A percentile compares a stretch with the other conserved stretches of the same genome.
Conservation (phyloP, 768 basidiomycete species). For the Trametes elegans region DNA sequence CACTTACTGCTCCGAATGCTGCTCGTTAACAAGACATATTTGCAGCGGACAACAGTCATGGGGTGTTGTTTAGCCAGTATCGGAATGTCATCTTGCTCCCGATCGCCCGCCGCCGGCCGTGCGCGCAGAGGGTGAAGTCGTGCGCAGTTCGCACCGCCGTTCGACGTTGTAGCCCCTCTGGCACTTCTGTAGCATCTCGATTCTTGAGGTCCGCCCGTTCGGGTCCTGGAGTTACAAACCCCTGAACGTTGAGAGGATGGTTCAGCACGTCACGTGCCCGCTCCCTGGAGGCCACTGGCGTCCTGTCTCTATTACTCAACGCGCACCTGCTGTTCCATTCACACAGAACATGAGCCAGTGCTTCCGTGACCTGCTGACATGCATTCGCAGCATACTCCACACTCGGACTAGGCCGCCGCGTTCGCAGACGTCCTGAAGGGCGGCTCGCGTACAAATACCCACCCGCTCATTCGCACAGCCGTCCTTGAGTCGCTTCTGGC, state of each 20-base stretch:
- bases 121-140: neutral
- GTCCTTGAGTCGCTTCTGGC: constrained; percentile 3
- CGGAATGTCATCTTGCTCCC: neutral
- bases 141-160: neutral
- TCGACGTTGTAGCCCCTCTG: neutral
- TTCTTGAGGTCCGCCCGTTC: constrained; percentile 7
- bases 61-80: no score
- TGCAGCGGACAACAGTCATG: neutral
- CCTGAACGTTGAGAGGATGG: constrained; percentile 17
- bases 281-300: constrained; percentile 2
- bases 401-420: constrained; percentile 5
- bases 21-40: no score
- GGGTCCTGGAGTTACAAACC: constrained; percentile 16
- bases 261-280: constrained; percentile 15
- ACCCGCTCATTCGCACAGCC: constrained; percentile 8
- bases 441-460: constrained; percentile 16
- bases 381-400: neutral
- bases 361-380: constrained; percentile 17
- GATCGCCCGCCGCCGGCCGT: neutral
- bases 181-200: constrained; percentile 6
- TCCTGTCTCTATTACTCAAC: constrained; percentile 18
- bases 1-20: no score
- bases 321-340: constrained; percentile 1
- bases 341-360: constrained; percentile 7
- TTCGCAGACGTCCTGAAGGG: neutral